These are phyloP conservation scores for Penicillium bialowiezense DNA, from an alignment of 495 filamentous ascomycete species.

Conservation along the genomic window DNA sequence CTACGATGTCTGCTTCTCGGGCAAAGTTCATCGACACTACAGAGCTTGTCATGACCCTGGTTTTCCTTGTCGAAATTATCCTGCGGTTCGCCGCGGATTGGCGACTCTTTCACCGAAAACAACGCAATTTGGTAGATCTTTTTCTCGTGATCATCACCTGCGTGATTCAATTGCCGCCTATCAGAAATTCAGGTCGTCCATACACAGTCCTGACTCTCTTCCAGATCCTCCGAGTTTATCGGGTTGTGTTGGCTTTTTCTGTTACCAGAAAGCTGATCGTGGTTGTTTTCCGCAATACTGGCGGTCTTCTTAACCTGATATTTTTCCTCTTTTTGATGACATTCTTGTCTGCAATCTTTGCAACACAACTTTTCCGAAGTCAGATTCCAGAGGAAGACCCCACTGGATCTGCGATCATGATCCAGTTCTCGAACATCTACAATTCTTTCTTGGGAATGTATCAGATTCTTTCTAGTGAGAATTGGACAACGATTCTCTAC, in stretches of 20 bases:
- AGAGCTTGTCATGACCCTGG: conserved; percentile 72
- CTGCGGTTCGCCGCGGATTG: conserved; percentile 76
- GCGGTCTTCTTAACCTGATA: conserved; percentile 90
- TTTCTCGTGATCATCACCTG: conserved; percentile 74
- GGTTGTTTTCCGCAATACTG: conserved; percentile 86
- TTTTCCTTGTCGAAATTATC: conserved; percentile 80
- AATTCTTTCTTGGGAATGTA: conserved; percentile 99
- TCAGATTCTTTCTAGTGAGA: conserved; percentile 93
- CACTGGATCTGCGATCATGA: conserved; percentile 53
- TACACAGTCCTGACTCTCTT: conserved; percentile 93
- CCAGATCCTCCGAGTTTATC: conserved; percentile 89
- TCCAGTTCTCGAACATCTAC: conserved; percentile 86
- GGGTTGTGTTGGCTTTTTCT: conserved; percentile 84
- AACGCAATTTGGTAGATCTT: conserved; percentile 76
- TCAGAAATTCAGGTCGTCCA: conserved; percentile 68
- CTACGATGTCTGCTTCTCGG: conserved; percentile 61
- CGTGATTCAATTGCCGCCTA: conserved; percentile 80
- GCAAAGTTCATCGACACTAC: conserved; percentile 58
- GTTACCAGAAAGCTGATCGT: conserved; percentile 81
- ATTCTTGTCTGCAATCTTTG: conserved; percentile 90
- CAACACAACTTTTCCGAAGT: conserved; percentile 87
- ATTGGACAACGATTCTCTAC: conserved; percentile 90
- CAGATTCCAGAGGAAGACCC: conserved; percentile 63
- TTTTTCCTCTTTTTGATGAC: conserved; percentile 95
- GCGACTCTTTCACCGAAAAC: conserved; percentile 69